phyloP scores from a whole-genome alignment of 2,329 filamentous ascomycete species.

The Onygena corvina region DNA sequence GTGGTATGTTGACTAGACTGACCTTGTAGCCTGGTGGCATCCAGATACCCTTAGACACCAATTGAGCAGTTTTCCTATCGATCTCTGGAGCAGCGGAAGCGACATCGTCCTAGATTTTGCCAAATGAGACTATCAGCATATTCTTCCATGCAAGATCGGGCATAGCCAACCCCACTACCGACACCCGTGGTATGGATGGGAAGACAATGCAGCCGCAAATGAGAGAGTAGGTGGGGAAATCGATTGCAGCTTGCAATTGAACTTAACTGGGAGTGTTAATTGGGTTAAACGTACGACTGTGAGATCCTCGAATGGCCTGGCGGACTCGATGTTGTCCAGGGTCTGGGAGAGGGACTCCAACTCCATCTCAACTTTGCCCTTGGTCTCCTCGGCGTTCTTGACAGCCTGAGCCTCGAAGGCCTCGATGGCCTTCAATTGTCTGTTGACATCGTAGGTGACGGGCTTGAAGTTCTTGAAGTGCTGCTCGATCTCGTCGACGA shows the following conservation, averaged over 20 bases:
- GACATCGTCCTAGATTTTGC: conserved; percentile 65
- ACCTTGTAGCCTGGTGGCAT: conserved; percentile 98
- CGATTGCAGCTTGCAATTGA: not conserved
- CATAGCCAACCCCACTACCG: not conserved
- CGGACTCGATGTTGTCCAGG: conserved; percentile 91
- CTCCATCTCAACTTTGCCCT: conserved; percentile 90
- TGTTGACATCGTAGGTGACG: conserved; percentile 75
- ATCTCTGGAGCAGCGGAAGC: conserved; percentile 89
- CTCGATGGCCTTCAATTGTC: conserved; percentile 97
- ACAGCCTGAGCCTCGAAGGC: conserved; percentile 94
- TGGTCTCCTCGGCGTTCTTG: conserved; percentile 93
- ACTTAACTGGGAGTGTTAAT: not conserved
- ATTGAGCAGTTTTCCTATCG: conserved; percentile 86
- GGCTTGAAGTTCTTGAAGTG: conserved; percentile 88
- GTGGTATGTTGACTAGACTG: conserved; percentile 29
- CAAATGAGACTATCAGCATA: conserved; percentile 10
- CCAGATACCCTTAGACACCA: conserved; percentile 98
- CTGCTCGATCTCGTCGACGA: conserved; percentile 95
- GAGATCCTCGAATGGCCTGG: conserved; percentile 89
- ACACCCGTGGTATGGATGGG: not conserved
- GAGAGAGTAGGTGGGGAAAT: not conserved
- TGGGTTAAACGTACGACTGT: conserved; percentile 68
- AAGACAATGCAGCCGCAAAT: not conserved
- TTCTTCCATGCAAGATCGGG: not conserved
- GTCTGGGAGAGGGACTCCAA: conserved; percentile 89